Conservation (phyloP, 2,329 filamentous ascomycete species). For the Cercospora beticola region DNA sequence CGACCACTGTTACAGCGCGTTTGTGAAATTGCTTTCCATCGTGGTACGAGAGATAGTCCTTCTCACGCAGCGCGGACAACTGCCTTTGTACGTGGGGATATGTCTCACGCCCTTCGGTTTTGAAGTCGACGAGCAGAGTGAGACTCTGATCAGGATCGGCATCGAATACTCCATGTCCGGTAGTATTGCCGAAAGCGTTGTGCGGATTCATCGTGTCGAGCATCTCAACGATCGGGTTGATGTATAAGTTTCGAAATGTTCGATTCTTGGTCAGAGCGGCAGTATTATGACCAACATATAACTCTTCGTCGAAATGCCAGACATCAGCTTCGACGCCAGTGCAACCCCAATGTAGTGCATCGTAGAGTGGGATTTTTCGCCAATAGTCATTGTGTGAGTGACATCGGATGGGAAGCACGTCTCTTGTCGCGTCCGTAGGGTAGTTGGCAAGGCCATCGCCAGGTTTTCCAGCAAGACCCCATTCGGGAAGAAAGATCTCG, state of each 20-base stretch:
- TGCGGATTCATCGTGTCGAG: conserved; percentile 56
- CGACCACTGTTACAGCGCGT: conserved; percentile 66
- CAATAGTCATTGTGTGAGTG: conserved; percentile 74
- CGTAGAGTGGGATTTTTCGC: conserved; percentile 62
- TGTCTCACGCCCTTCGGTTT: conserved; percentile 55
- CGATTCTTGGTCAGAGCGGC: conserved; percentile 55
- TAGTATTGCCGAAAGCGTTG: conserved; percentile 48
- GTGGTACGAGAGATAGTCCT: conserved; percentile 53
- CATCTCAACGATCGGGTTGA: conserved; percentile 62
- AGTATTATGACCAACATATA: conserved; percentile 64
- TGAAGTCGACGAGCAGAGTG: conserved; percentile 68
- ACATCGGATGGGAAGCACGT: conserved; percentile 56
- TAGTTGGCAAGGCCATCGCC: conserved; percentile 38
- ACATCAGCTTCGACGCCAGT: conserved; percentile 69
- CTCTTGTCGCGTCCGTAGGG: conserved; percentile 44
- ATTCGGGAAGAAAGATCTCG: conserved; percentile 40
- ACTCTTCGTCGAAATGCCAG: conserved; percentile 58
- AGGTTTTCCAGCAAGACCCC: conserved; percentile 42
- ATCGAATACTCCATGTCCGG: conserved; percentile 54
- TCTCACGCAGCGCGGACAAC: conserved; percentile 59
- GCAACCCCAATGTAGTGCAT: conserved; percentile 59
- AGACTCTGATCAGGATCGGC: conserved; percentile 46
- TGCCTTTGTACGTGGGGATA: conserved; percentile 56
- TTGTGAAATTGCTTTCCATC: conserved; percentile 52
- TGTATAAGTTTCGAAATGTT: conserved; percentile 63